A percentile compares a stretch with the other conserved stretches of the same genome.
phyloP scores from a whole-genome alignment of 495 filamentous ascomycete species.

The Venustampulla echinocandica region DNA sequence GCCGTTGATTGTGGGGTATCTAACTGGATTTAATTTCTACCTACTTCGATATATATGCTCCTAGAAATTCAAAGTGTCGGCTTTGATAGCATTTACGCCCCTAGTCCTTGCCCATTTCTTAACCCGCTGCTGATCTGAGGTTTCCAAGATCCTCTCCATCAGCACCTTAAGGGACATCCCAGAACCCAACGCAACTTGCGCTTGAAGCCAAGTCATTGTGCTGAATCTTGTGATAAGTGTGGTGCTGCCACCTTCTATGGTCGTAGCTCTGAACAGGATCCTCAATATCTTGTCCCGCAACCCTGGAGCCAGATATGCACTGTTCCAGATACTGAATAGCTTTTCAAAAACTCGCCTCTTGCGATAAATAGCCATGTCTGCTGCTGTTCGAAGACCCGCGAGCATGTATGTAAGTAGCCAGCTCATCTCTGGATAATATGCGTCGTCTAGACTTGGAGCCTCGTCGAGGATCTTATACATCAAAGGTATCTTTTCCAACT shows the following conservation, averaged over 20 bases:
- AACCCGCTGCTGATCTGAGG: conserved; percentile 59
- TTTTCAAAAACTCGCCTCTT: conserved; percentile 72
- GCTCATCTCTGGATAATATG: conserved; percentile 62
- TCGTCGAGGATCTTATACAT: conserved; percentile 63
- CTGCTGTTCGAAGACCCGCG: conserved; percentile 44
- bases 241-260: conserved; percentile 69
- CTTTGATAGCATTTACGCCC: conserved; percentile 8
- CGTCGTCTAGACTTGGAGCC: conserved; percentile 62
- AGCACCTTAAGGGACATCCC: conserved; percentile 48
- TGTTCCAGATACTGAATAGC: conserved; percentile 61
- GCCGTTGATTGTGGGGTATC: too few relatives aligned
- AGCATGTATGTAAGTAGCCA: conserved; percentile 78
- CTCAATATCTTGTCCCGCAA: conserved; percentile 61
- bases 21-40: too few relatives aligned
- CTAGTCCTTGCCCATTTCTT: conserved; percentile 50
- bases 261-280: conserved; percentile 62
- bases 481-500: conserved; percentile 64
- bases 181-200: conserved; percentile 41
- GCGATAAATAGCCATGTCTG: conserved; percentile 77
- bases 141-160: conserved; percentile 53
- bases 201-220: conserved; percentile 70
- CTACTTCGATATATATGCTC: conserved; percentile 13
- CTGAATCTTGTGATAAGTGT: conserved; percentile 80
- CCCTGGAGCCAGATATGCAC: conserved; percentile 45
- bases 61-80: conserved; percentile 10